phyloP scores from a whole-genome alignment of 164 flowering plant species.

The Annona cherimola region DNA sequence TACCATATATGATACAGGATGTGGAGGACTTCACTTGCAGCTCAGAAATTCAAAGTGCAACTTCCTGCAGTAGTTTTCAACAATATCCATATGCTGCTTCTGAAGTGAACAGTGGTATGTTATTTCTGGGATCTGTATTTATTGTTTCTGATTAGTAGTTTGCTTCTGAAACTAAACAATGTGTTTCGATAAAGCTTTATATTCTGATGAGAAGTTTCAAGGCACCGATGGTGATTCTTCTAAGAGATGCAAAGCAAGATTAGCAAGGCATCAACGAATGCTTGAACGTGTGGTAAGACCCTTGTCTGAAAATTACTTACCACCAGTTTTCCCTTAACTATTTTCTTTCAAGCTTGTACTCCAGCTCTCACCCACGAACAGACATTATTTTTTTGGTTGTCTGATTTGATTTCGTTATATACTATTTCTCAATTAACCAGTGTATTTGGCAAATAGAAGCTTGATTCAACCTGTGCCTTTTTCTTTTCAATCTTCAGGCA shows the following conservation, averaged over 20 bases:
- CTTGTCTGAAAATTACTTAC: background rate
- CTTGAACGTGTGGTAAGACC: constrained; percentile 85
- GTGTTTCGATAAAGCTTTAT: background rate
- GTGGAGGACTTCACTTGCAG: background rate
- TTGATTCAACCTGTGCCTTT: constrained; percentile 7
- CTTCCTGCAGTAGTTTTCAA: constrained; percentile 24
- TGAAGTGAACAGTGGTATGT: background rate
- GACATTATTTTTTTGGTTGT: background rate
- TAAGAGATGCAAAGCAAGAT: constrained; percentile 79
- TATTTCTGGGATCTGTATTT: background rate
- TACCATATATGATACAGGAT: constrained; percentile 3
- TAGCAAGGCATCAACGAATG: constrained; percentile 81
- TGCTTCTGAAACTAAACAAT: constrained; percentile 4
- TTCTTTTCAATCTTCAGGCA: constrained; percentile 43
- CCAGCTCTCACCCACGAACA: background rate
- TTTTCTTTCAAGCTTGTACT: background rate
- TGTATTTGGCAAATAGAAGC: background rate
- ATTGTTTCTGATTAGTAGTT: background rate
- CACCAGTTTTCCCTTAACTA: background rate
- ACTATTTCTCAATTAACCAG: background rate
- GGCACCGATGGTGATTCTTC: constrained; percentile 64
- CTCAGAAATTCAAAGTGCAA: constrained; percentile 28
- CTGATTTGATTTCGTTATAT: background rate
- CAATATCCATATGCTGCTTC: constrained; percentile 27
- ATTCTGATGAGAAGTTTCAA: background rate